phyloP scores from a whole-genome alignment of 331 rosid species.

The Malus hybrid region DNA sequence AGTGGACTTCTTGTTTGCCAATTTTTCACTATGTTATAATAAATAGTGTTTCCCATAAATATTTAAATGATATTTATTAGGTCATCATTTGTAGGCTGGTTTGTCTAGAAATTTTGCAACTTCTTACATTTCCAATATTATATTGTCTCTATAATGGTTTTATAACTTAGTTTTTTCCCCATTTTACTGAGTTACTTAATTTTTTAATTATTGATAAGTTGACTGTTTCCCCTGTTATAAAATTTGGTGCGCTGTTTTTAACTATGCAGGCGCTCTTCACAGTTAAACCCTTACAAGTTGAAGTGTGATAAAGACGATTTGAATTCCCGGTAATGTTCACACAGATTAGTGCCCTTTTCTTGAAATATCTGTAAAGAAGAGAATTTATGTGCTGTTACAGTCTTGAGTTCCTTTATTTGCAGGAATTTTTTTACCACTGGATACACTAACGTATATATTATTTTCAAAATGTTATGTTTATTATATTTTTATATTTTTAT shows the following conservation, averaged over 20 bases:
- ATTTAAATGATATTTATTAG: background rate
- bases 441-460: background rate
- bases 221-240: background rate
- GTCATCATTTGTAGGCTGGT: background rate
- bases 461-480: background rate
- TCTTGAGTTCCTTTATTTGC: slow-evolving; percentile 1
- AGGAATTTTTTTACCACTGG: background rate
- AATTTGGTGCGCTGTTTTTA: background rate
- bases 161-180: background rate
- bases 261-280: slow-evolving; percentile 73
- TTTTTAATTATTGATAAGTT: background rate
- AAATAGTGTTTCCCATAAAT: too few relatives aligned
- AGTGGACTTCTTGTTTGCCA: too few relatives aligned
- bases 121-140: background rate
- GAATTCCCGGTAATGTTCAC: slow-evolving; percentile 59
- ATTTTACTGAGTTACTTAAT: background rate
- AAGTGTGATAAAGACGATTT: slow-evolving; percentile 92
- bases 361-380: background rate
- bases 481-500: background rate
- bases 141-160: background rate
- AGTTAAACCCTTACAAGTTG: slow-evolving; percentile 66
- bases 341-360: slow-evolving; percentile 1
- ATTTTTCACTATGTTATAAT: too few relatives aligned
- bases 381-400: background rate
- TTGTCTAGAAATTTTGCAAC: background rate